Base-by-base conservation (phyloP, 768 basidiomycete species). In the Russula abietina region DNA sequence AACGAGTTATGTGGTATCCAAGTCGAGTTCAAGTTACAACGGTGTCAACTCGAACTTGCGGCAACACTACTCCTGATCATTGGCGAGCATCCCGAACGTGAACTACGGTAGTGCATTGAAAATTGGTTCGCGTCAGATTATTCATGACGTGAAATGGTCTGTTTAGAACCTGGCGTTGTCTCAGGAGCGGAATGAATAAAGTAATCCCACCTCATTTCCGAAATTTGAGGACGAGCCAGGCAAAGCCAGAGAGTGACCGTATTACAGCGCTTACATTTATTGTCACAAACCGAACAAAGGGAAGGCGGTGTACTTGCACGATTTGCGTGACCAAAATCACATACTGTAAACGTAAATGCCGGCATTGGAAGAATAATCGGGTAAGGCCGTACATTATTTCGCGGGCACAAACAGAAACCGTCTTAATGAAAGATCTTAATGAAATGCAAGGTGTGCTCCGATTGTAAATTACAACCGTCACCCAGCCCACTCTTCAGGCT, bases 381-480 rank as follows among this genome's bases (percentile, higher is more conserved):
- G 6, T 10, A 17, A 36, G 14, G 19, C 60, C 32, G 17, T 7
- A 4, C 50, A n/a, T 24, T 17, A 39, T 36, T 36, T 14, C n/a
- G 32, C 45, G 6, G 9, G 33, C 6, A 9, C 48, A 38, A 48
- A 54, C 33, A 26, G 39, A 39, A 52, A 12, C 2, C 4, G 2
- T 12, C 36, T 1, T 36, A 36, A 36, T 36, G 11, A 36, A 36
- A 36, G 36, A 12, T 4, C 36, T 0, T 33, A 17, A 30, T 33
- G 10, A 16, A 38, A 9, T 12, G 19, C 22, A 50, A 46, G 12
- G 16, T 52, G 65, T 60, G 65, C 65, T 66, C 65, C 55, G 65
- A 65, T 66, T 66, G 65, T 63, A 66, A 66, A 66, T 66, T 66
- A 66, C 59, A 65, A 65, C 65, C 59, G 39, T 66, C 65, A 66